Percentiles rank a stretch among this genome's conserved stretches.
Evolutionary conservation across 2,329 filamentous ascomycete genomes (phyloP).

Genomic region (Pyricularia sp.): DNA sequence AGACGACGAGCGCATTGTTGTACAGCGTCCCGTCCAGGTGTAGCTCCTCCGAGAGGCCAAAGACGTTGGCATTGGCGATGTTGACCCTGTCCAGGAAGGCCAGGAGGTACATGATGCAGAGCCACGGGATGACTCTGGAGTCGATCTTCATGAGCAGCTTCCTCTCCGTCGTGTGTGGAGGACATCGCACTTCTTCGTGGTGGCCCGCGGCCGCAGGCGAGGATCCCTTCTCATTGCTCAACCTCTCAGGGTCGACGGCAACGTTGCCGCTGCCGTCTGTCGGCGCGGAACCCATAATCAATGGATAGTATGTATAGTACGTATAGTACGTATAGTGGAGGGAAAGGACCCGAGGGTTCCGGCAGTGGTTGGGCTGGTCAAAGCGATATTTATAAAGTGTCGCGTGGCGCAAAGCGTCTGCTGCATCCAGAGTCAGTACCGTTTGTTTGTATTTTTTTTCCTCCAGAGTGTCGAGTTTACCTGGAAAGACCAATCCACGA

Average conservation of each 20-base stretch:
- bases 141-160: constrained; percentile 63
- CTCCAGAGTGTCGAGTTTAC: too few species aligned
- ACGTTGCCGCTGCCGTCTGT: background rate
- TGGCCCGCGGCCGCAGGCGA: constrained; percentile 12
- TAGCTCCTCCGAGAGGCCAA: constrained; percentile 54
- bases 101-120: constrained; percentile 63
- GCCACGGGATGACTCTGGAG: constrained; percentile 59
- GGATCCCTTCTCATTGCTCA: background rate
- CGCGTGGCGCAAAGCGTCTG: background rate
- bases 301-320: background rate
- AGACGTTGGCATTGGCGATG: constrained; percentile 67
- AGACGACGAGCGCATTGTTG: constrained; percentile 62
- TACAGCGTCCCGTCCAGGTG: constrained; percentile 50
- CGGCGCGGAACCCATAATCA: background rate
- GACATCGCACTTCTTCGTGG: constrained; percentile 29
- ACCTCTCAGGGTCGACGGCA: constrained; percentile 6
- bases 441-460: background rate
- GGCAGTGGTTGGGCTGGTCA: background rate
- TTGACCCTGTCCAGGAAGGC: constrained; percentile 64
- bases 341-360: background rate
- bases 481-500: too few species aligned
- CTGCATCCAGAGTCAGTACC: background rate
- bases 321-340: background rate
- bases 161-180: constrained; percentile 50
- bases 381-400: background rate